Conservation (phyloP, 2,329 filamentous ascomycete species). For the Verticillium klebahnii region DNA sequence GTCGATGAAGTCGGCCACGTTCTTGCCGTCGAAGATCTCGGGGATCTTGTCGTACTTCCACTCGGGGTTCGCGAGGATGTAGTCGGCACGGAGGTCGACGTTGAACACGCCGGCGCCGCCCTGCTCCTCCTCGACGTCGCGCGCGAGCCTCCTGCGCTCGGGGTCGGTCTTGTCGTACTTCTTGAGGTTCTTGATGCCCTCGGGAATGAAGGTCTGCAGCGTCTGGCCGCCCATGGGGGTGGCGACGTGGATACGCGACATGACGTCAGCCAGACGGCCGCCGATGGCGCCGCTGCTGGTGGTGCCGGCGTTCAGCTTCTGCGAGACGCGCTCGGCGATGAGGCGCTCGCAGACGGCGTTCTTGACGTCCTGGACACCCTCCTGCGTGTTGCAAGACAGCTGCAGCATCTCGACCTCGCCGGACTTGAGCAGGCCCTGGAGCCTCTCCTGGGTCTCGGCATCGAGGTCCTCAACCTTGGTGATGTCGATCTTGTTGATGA, state of each 20-base stretch:
- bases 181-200: constrained; percentile 71
- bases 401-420: constrained; percentile 91
- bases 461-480: constrained; percentile 83
- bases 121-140: constrained; percentile 85
- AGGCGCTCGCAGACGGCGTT: constrained; percentile 91
- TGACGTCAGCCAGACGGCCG: constrained; percentile 80
- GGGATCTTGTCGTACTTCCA: constrained; percentile 98
- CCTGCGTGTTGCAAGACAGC: constrained; percentile 89
- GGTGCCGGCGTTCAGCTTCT: constrained; percentile 93
- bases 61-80: constrained; percentile 78
- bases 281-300: constrained; percentile 70
- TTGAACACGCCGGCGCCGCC: constrained; percentile 96
- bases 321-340: constrained; percentile 86
- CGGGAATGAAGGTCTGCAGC: constrained; percentile 82
- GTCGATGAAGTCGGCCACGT: constrained; percentile 95
- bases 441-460: constrained; percentile 67
- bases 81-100: constrained; percentile 85
- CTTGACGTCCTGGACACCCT: constrained; percentile 91
- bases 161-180: constrained; percentile 91
- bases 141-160: constrained; percentile 73
- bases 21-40: constrained; percentile 91
- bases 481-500: constrained; percentile 98
- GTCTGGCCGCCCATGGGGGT: constrained; percentile 77
- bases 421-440: constrained; percentile 76
- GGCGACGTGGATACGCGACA: constrained; percentile 95